phyloP scores from a whole-genome alignment of 139 green algal species.

The Picochlorum sp. region DNA sequence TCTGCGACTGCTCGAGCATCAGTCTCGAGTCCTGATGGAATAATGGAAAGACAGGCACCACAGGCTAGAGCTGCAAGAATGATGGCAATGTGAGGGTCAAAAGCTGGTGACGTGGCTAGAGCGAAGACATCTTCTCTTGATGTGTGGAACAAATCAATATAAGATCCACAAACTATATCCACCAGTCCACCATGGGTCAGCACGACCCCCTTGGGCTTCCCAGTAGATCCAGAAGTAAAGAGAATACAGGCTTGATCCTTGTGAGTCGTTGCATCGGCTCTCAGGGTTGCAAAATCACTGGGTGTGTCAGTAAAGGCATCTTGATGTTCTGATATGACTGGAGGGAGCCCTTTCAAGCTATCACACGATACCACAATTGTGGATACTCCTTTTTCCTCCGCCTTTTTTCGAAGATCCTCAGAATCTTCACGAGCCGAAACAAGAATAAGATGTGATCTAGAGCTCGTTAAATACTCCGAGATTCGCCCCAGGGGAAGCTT shows the following conservation, averaged over 20 bases:
- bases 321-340: too few species aligned
- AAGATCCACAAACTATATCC: slow-evolving; percentile 18
- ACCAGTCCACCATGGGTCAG: slow-evolving; percentile 14
- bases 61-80: not conserved
- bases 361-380: too few species aligned
- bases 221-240: slow-evolving; percentile 59
- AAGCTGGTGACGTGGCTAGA: not conserved
- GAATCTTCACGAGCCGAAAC: too few species aligned
- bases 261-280: too few species aligned
- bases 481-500: too few species aligned
- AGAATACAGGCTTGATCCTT: not conserved
- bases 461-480: too few species aligned
- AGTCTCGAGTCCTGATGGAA: slow-evolving; percentile 1
- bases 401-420: too few species aligned
- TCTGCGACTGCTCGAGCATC: slow-evolving; percentile 9
- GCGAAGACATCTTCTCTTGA: slow-evolving; percentile 2
- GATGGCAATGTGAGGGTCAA: slow-evolving; percentile 7
- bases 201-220: slow-evolving; percentile 48
- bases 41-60: not conserved
- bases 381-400: too few species aligned
- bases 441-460: too few species aligned
- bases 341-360: too few species aligned
- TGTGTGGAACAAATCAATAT: slow-evolving; percentile 1
- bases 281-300: too few species aligned
- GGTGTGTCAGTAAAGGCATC: too few species aligned